phyloP scores from a whole-genome alignment of 192 early-diverging fungal genomes.

The Coemansia sp. region DNA sequence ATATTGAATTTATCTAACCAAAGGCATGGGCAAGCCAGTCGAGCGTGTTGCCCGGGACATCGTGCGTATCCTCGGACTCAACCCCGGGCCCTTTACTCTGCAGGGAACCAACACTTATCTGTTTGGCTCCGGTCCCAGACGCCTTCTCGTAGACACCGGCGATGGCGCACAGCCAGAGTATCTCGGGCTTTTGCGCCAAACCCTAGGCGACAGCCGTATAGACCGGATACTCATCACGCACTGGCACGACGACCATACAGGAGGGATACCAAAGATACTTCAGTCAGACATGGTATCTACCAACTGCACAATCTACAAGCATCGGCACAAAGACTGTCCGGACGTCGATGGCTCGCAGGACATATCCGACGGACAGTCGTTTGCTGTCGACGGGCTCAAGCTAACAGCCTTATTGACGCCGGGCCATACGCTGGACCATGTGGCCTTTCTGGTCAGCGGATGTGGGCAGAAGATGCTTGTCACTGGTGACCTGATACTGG shows the following conservation, averaged over 20 bases:
- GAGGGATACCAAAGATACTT: constrained; percentile 54
- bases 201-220: constrained; percentile 51
- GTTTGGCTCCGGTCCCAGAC: constrained; percentile 68
- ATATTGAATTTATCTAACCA: too few relatives aligned
- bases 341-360: constrained; percentile 6
- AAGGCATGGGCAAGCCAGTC: constrained; percentile 57
- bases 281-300: constrained; percentile 11
- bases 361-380: constrained; percentile 60
- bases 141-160: constrained; percentile 75
- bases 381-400: constrained; percentile 60
- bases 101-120: constrained; percentile 90
- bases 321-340: not conserved
- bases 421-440: constrained; percentile 80
- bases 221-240: constrained; percentile 76
- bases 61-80: constrained; percentile 69
- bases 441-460: constrained; percentile 65
- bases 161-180: constrained; percentile 70
- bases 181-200: constrained; percentile 53
- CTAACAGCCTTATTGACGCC: constrained; percentile 70
- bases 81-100: constrained; percentile 76
- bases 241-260: constrained; percentile 77
- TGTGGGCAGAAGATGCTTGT: constrained; percentile 62
- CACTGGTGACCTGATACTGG: constrained; percentile 79
- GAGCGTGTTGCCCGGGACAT: constrained; percentile 58
- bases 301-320: constrained; percentile 36